Percentiles rank a stretch among this genome's conserved stretches.
These are phyloP conservation scores for Alternaria postmessia DNA, from an alignment of 2,329 filamentous ascomycete genomes.

Conservation along the genomic window DNA sequence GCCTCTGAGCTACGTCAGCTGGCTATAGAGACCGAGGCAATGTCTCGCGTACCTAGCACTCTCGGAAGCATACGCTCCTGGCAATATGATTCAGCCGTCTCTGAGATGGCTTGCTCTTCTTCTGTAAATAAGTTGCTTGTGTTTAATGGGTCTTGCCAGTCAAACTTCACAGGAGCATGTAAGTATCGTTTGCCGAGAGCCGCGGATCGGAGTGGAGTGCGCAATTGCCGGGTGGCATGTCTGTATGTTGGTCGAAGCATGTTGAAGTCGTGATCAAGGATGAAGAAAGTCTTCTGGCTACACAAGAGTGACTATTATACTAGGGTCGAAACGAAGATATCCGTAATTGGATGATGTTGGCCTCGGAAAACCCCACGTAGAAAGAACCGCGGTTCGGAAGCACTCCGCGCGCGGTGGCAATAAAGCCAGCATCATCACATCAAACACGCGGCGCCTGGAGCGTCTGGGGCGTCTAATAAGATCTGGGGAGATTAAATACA, in stretches of 20 bases:
- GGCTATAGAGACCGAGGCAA: neutral
- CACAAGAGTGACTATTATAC: slow-evolving; percentile 7
- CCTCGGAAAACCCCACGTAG: slow-evolving; percentile 33
- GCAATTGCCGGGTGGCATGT: slow-evolving; percentile 53
- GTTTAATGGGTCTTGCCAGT: slow-evolving; percentile 90
- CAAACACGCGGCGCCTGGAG: neutral
- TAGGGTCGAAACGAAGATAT: slow-evolving; percentile 4
- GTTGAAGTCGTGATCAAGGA: slow-evolving; percentile 7
- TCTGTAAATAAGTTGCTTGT: slow-evolving; percentile 81
- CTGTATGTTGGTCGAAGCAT: slow-evolving; percentile 57
- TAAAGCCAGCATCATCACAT: slow-evolving; percentile 13
- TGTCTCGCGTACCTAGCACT: slow-evolving; percentile 71
- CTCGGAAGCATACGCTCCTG: slow-evolving; percentile 87
- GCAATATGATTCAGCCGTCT: slow-evolving; percentile 92
- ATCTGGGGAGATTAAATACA: neutral
- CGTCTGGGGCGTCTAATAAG: neutral
- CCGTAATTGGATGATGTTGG: slow-evolving; percentile 24
- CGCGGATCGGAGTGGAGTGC: slow-evolving; percentile 35
- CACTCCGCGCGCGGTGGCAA: slow-evolving; percentile 33
- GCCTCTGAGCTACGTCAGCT: slow-evolving; percentile 65
- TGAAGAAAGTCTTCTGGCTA: neutral
- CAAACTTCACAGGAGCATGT: slow-evolving; percentile 65
- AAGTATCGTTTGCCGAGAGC: slow-evolving; percentile 50
- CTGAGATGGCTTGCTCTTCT: slow-evolving; percentile 87
- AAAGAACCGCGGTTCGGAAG: slow-evolving; percentile 37